Evolutionary conservation across 2,329 filamentous ascomycete species (phyloP).

Genomic region (Ophiosphaerella herpotricha): DNA sequence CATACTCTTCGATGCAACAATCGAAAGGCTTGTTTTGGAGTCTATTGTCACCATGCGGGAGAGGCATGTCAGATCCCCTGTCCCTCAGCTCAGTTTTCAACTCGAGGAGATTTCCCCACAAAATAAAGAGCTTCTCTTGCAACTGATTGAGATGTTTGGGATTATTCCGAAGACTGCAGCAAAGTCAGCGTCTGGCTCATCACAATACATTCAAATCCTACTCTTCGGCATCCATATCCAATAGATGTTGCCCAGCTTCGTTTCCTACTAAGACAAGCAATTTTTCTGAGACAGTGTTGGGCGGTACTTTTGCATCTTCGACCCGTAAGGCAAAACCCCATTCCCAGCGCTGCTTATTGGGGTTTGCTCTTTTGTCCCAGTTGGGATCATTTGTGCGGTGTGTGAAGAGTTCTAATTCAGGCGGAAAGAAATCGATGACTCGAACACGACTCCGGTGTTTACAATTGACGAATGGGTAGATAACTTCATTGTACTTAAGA

Average conservation of each 20-base stretch:
- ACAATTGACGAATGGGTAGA: constrained; percentile 73
- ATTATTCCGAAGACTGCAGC: constrained; percentile 60
- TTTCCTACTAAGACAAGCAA: constrained; percentile 71
- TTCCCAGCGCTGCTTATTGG: constrained; percentile 65
- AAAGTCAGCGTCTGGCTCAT: neutral
- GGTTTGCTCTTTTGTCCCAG: constrained; percentile 31
- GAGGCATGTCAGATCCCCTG: constrained; percentile 24
- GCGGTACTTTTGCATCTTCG: constrained; percentile 63
- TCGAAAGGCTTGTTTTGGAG: constrained; percentile 52
- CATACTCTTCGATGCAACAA: constrained; percentile 32
- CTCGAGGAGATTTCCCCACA: constrained; percentile 78
- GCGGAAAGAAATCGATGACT: constrained; percentile 81
- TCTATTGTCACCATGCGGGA: constrained; percentile 28
- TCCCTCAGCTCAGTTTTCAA: constrained; percentile 66
- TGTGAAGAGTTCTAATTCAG: constrained; percentile 72
- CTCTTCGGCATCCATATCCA: constrained; percentile 60
- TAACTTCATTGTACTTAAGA: constrained; percentile 46
- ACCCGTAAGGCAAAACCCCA: constrained; percentile 84
- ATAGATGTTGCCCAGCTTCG: constrained; percentile 59
- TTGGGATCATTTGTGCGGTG: constrained; percentile 45
- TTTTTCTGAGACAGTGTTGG: constrained; percentile 34
- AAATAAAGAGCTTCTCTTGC: constrained; percentile 70
- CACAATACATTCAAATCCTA: constrained; percentile 41
- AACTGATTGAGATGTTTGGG: constrained; percentile 57
- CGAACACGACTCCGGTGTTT: constrained; percentile 72